Evolutionary conservation across 78 protist genomes (phyloP).

Genomic region (Planoprotostelium fungivorum): DNA sequence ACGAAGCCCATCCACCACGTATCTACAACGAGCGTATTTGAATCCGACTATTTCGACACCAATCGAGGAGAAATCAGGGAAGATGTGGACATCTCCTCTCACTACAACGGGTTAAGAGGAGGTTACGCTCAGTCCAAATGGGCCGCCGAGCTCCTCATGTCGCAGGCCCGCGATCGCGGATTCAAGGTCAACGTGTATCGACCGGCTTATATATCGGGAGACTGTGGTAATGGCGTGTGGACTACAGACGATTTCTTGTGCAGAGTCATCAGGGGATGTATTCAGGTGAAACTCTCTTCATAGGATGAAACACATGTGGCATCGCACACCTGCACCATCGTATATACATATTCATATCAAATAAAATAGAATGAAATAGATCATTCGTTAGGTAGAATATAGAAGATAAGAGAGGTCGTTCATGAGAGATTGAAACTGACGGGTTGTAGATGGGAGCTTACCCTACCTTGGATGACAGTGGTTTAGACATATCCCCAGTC

Average conservation of each 20-base stretch:
- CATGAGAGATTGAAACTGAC: too few species aligned
- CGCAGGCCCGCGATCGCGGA: slow-evolving; percentile 8
- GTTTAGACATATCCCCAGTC: neutral
- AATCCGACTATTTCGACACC: slow-evolving; percentile 19
- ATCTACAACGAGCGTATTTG: slow-evolving; percentile 73
- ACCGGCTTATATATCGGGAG: slow-evolving; percentile 3
- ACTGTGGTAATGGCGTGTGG: neutral
- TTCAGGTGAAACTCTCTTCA: neutral
- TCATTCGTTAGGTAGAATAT: too few species aligned
- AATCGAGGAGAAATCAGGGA: neutral
- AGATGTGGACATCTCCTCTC: neutral
- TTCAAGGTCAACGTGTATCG: neutral
- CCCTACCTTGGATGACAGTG: neutral
- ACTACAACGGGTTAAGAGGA: slow-evolving; percentile 3
- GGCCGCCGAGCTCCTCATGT: neutral
- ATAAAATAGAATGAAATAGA: too few species aligned
- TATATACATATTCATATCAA: too few species aligned
- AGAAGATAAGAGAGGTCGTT: too few species aligned
- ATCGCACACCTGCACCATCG: too few species aligned
- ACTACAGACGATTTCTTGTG: slow-evolving; percentile 6
- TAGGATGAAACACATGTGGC: too few species aligned
- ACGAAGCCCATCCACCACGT: slow-evolving; percentile 44
- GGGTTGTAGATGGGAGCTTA: neutral
- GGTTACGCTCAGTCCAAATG: slow-evolving; percentile 10
- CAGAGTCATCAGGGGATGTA: slow-evolving; percentile 1